Evolutionary conservation across 805 yeast genomes (phyloP).

Genomic region (Starmerella etchellsii): DNA sequence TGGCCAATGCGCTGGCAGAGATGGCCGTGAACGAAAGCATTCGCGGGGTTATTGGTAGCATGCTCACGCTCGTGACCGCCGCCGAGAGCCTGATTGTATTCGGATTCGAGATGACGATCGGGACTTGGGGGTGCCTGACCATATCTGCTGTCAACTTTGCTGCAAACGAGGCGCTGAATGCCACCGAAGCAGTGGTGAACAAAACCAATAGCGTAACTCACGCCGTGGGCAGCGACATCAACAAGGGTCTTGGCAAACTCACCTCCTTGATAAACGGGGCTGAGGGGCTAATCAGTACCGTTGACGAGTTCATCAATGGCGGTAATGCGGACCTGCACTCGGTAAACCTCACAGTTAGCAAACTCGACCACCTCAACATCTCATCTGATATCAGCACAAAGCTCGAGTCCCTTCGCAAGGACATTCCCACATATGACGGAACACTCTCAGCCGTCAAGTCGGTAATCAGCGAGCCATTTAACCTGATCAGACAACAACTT

Average conservation of each 20-base stretch:
- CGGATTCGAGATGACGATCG: conserved; percentile 58
- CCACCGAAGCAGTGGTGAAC: conserved; percentile 49
- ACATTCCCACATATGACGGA: conserved; percentile 53
- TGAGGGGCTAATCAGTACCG: conserved; percentile 37
- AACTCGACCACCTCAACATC: conserved; percentile 47
- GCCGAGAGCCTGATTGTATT: conserved; percentile 50
- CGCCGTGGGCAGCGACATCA: conserved; percentile 45
- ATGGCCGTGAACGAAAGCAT: conserved; percentile 40
- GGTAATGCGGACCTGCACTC: conserved; percentile 32
- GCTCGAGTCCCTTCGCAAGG: conserved; percentile 37
- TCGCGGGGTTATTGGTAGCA: conserved; percentile 32
- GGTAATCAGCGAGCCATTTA: conserved; percentile 50
- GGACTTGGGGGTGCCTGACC: conserved; percentile 76
- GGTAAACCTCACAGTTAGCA: conserved; percentile 46
- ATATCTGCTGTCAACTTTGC: conserved; percentile 63
- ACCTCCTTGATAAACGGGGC: conserved; percentile 46
- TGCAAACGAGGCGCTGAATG: conserved; percentile 57
- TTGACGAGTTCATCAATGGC: conserved; percentile 45
- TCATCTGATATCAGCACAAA: conserved; percentile 48
- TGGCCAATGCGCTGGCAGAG: conserved; percentile 43
- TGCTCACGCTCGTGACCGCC: conserved; percentile 41
- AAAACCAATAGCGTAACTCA: conserved; percentile 50
- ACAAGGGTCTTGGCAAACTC: conserved; percentile 52
- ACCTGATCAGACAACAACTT: conserved; percentile 33
- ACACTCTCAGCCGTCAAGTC: conserved; percentile 47